A percentile compares a stretch with the other conserved stretches of the same genome.
These are phyloP conservation scores for Ganoderma sp. DNA, from an alignment of 1,284 basidiomycete species.

Conservation along the genomic window DNA sequence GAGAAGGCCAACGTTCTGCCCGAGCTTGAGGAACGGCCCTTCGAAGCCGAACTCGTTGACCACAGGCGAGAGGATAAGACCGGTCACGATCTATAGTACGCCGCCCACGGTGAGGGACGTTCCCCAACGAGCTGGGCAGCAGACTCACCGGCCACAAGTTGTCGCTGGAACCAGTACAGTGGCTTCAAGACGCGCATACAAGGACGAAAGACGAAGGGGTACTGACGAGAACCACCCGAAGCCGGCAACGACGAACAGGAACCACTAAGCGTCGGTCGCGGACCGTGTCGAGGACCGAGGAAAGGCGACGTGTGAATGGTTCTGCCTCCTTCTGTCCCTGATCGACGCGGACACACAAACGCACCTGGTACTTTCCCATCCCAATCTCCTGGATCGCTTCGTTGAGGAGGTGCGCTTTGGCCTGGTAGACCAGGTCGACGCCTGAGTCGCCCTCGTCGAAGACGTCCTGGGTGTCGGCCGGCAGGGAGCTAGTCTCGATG, in stretches of 20 bases:
- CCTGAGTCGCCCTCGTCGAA: constrained; percentile 48
- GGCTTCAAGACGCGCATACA: not conserved
- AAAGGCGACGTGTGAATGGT: constrained; percentile 5
- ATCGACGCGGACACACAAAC: constrained; percentile 18
- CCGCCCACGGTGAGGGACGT: not conserved
- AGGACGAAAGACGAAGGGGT: not conserved
- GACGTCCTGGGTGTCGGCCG: constrained; percentile 45
- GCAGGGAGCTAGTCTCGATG: constrained; percentile 21
- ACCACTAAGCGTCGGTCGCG: constrained; percentile 44
- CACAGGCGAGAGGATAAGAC: constrained; percentile 61
- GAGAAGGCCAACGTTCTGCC: constrained; percentile 64
- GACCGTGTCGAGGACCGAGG: constrained; percentile 4
- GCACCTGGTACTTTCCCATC: constrained; percentile 73
- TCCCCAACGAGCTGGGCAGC: not conserved
- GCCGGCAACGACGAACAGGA: constrained; percentile 60
- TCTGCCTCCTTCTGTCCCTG: constrained; percentile 4
- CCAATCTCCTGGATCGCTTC: constrained; percentile 73
- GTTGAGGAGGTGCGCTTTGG: constrained; percentile 67
- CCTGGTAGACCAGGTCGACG: constrained; percentile 67
- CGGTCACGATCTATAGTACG: constrained; percentile 53
- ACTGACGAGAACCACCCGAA: constrained; percentile 77
- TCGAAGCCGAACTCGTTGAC: constrained; percentile 59
- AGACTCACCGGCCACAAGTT: constrained; percentile 64
- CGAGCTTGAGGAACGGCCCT: constrained; percentile 60
- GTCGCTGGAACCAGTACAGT: constrained; percentile 47